phyloP scores from a whole-genome alignment of 2,329 filamentous ascomycete genomes.

The Penicillium griseofulvum region DNA sequence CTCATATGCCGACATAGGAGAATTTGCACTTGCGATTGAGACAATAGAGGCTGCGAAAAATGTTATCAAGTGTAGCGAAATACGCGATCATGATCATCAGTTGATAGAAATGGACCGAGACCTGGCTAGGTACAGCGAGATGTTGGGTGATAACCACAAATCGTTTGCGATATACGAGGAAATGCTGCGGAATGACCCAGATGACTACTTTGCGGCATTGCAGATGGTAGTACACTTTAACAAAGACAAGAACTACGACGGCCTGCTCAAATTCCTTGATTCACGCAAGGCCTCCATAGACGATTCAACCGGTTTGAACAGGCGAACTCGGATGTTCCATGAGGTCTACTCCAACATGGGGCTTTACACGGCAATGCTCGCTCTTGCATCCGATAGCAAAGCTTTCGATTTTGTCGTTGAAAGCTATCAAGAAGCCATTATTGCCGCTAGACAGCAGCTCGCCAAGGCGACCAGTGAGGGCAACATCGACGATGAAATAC shows the following conservation, averaged over 20 bases:
- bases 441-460: background rate
- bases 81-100: background rate
- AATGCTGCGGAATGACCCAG: constrained; percentile 9
- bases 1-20: constrained; percentile 6
- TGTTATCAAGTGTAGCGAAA: background rate
- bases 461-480: constrained; percentile 3
- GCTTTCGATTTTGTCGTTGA: constrained; percentile 2
- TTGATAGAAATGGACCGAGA: constrained; percentile 4
- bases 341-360: background rate
- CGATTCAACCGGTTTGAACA: constrained; percentile 4
- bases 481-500: background rate
- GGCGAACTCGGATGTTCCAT: constrained; percentile 10
- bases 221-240: constrained; percentile 1
- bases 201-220: constrained; percentile 10
- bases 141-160: constrained; percentile 1
- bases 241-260: constrained; percentile 9
- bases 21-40: constrained; percentile 9
- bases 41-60: background rate
- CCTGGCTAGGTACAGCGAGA: constrained; percentile 8
- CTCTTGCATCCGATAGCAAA: background rate
- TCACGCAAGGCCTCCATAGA: constrained; percentile 14
- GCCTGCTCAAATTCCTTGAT: constrained; percentile 18
- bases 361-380: constrained; percentile 9
- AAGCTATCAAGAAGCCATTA: constrained; percentile 8
- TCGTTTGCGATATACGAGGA: constrained; percentile 14